Evolutionary conservation across 1,139 yeast species (phyloP).

Genomic region (Kazachstania sp.): DNA sequence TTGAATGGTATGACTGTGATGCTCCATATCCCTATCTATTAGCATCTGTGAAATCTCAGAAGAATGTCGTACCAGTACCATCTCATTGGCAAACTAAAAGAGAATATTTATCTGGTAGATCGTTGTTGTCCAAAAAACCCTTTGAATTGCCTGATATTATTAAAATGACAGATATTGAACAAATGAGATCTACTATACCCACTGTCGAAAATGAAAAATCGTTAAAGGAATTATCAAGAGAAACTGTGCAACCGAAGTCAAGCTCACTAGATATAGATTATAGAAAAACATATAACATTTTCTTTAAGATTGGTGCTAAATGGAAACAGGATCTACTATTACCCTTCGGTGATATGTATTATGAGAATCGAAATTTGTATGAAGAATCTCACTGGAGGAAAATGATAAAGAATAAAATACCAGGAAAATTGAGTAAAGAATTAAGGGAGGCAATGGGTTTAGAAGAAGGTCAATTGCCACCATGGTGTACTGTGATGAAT

Average conservation of each 20-base stretch:
- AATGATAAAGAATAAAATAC: constrained; percentile 38
- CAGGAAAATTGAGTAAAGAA: constrained; percentile 58
- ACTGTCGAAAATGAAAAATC: constrained; percentile 45
- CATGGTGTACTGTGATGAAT: constrained; percentile 73
- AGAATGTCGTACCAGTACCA: constrained; percentile 72
- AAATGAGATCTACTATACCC: constrained; percentile 57
- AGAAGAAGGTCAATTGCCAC: constrained; percentile 56
- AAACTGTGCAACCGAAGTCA: constrained; percentile 82
- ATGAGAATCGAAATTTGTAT: constrained; percentile 65
- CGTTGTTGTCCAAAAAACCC: constrained; percentile 64
- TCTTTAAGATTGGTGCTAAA: constrained; percentile 58
- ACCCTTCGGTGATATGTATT: constrained; percentile 68
- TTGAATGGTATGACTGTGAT: constrained; percentile 84
- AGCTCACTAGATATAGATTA: constrained; percentile 84
- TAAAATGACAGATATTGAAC: constrained; percentile 75
- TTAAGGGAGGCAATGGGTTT: constrained; percentile 65
- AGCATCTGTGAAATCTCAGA: constrained; percentile 54
- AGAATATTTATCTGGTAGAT: constrained; percentile 65
- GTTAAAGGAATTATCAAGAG: constrained; percentile 69
- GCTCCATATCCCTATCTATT: constrained; percentile 68
- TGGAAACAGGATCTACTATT: constrained; percentile 56
- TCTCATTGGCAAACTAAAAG: constrained; percentile 75
- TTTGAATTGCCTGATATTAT: constrained; percentile 75
- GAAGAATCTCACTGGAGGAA: constrained; percentile 34
- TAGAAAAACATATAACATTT: constrained; percentile 74